phyloP scores from a whole-genome alignment of 2,329 filamentous ascomycete species.

The Proliferodiscus dingleyae region DNA sequence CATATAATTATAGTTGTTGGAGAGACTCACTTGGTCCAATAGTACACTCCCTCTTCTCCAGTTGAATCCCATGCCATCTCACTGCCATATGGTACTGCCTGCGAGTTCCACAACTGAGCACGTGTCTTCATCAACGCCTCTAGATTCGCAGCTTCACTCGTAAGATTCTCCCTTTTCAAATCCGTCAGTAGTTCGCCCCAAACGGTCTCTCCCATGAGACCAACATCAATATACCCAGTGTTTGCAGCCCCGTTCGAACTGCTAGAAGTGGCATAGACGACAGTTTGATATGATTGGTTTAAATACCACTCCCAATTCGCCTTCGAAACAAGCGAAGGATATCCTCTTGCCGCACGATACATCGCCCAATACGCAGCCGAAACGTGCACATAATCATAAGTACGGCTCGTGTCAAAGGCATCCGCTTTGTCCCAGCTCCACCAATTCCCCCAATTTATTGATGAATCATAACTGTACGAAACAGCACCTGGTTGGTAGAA shows the following conservation, averaged over 20 bases:
- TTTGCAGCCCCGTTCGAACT: constrained; percentile 24
- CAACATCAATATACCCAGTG: constrained; percentile 41
- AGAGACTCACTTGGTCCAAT: constrained; percentile 43
- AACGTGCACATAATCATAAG: constrained; percentile 57
- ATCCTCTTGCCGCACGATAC: constrained; percentile 48
- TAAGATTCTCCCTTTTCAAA: constrained; percentile 43
- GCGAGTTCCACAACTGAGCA: constrained; percentile 44
- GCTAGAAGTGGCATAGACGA: constrained; percentile 35
- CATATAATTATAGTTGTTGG: too few species aligned
- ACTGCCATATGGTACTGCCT: constrained; percentile 51
- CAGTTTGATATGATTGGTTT: constrained; percentile 47
- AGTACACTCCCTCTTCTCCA: constrained; percentile 57
- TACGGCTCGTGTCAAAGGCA: constrained; percentile 44
- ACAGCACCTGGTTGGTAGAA: constrained; percentile 47
- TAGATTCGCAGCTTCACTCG: constrained; percentile 35
- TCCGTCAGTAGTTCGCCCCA: constrained; percentile 49
- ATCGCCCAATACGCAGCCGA: constrained; percentile 52
- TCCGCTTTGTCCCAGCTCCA: constrained; percentile 45
- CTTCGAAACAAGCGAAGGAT: constrained; percentile 39
- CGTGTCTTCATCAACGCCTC: constrained; percentile 44
- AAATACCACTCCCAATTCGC: constrained; percentile 52
- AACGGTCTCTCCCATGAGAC: constrained; percentile 57
- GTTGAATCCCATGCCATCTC: constrained; percentile 62
- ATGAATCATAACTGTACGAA: constrained; percentile 40
- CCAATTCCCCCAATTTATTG: constrained; percentile 46